Evolutionary conservation across 1,284 basidiomycete species (phyloP).

Genomic region (Hortiboletus rubellus): DNA sequence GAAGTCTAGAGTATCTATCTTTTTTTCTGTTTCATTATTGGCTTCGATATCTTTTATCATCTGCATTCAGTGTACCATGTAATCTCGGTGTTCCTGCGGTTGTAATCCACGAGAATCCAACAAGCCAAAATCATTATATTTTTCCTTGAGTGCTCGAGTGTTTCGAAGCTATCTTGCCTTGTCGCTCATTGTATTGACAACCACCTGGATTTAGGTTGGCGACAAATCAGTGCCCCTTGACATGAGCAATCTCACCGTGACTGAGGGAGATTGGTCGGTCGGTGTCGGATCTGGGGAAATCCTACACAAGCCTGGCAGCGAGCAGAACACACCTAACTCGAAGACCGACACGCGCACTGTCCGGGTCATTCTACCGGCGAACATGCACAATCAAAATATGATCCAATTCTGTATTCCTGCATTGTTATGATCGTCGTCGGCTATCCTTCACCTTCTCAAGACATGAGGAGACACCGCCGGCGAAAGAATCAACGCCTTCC

Average conservation of each 20-base stretch:
- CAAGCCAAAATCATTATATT: background rate
- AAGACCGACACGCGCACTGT: too few species aligned
- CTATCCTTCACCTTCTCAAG: conserved; percentile 31
- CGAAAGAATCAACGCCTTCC: conserved; percentile 60
- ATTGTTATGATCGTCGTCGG: background rate
- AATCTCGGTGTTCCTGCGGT: conserved; percentile 13
- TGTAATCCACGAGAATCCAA: conserved; percentile 21
- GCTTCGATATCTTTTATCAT: conserved; percentile 32
- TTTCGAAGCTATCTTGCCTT: background rate
- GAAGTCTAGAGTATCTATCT: conserved; percentile 25
- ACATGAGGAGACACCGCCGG: conserved; percentile 58
- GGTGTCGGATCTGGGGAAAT: too few species aligned
- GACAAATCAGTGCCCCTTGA: background rate
- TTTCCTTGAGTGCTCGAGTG: background rate
- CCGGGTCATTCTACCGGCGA: too few species aligned
- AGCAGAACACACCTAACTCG: too few species aligned
- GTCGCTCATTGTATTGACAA: too few species aligned
- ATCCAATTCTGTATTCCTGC: background rate
- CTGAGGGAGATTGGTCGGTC: too few species aligned
- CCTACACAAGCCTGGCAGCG: too few species aligned
- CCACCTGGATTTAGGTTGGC: background rate
- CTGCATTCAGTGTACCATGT: conserved; percentile 31
- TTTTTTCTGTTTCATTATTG: conserved; percentile 16
- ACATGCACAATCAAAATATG: background rate
- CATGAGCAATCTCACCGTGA: too few species aligned